A percentile compares a stretch with the other conserved stretches of the same genome.
These are phyloP conservation scores for Chalaropsis thielavioides DNA, from an alignment of 2,329 filamentous ascomycete genomes.

Conservation along the genomic window DNA sequence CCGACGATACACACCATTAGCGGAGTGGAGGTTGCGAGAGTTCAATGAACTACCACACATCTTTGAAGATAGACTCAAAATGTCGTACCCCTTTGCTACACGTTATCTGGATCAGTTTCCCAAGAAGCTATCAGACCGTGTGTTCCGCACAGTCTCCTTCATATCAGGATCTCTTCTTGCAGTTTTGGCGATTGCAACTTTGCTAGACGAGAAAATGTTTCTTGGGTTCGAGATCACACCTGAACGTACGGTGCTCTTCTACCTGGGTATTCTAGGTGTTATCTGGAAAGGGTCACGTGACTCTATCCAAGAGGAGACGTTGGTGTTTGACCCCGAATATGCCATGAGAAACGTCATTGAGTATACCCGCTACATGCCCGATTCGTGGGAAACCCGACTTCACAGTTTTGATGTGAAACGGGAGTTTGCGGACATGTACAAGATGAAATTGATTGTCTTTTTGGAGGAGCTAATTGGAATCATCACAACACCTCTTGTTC, in stretches of 20 bases:
- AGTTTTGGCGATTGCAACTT: slow-evolving; percentile 66
- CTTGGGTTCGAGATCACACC: slow-evolving; percentile 82
- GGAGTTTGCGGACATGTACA: slow-evolving; percentile 82
- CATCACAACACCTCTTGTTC: slow-evolving; percentile 75
- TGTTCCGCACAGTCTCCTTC: slow-evolving; percentile 74
- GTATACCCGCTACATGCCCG: slow-evolving; percentile 82
- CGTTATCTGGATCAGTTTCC: slow-evolving; percentile 93
- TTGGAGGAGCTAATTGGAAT: slow-evolving; percentile 86
- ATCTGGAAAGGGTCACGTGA: slow-evolving; percentile 75
- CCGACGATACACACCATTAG: slow-evolving; percentile 79
- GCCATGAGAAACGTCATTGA: slow-evolving; percentile 79
- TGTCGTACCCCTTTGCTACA: slow-evolving; percentile 87
- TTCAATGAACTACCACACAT: slow-evolving; percentile 94
- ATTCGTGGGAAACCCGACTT: slow-evolving; percentile 76
- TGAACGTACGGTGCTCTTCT: slow-evolving; percentile 81
- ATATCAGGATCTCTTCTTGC: slow-evolving; percentile 74
- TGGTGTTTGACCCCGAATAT: slow-evolving; percentile 83
- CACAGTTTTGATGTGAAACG: slow-evolving; percentile 86
- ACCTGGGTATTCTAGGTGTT: slow-evolving; percentile 66
- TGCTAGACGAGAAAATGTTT: slow-evolving; percentile 85
- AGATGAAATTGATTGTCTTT: slow-evolving; percentile 84
- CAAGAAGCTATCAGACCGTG: slow-evolving; percentile 79
- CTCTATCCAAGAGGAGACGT: slow-evolving; percentile 71
- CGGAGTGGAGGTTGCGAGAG: slow-evolving; percentile 95
- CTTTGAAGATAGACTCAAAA: slow-evolving; percentile 76